Evolutionary conservation across 2,329 filamentous ascomycete genomes (phyloP), one percentile per base, ranked within the genome.

Genomic region (Fusarium nodosum): DNA sequence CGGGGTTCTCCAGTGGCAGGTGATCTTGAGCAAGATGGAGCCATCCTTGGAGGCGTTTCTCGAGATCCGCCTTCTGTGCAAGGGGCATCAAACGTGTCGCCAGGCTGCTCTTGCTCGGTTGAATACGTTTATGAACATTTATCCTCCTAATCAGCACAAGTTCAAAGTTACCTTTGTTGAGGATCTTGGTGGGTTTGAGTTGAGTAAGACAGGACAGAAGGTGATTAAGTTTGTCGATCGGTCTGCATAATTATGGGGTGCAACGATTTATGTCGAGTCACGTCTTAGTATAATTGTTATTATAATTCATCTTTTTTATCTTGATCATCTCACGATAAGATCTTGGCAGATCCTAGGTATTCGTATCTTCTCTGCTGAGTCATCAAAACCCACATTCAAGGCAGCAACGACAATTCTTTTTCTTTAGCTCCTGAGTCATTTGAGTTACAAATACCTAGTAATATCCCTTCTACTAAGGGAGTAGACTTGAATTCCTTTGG

Each of bases 1-100:
- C 6, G 77, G 77, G 0, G 55, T 84, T 4, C 53, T 84, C 0
- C 79, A 84, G 39, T 84, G 81, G 80, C 82, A 84, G 60, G 68
- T 83, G 2, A 76, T 84, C 4, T 45, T 82, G 7, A 67, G 74
- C 15, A 75, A 70, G 54, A 54, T 77, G 41, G 68, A 76, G 16
- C 71, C 66, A 2, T 71, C 74, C 0, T 20, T 68, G 52, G 77
- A 78, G 10, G 53, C 65, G 2, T 68, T 47, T 0, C 58, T 74
- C 0, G 69, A 81, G 65, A 36, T 74, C 11, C 56, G 76, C 9
- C 28, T 81, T 56, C 56, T 82, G 16, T 45, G 71, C 42, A 57
- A 72, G 3, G 33, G 44, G 1, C 16, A 24, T 3, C 36, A 56
- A 0, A 31, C 58, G 12, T 66, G 62, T 0, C 73, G 74, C 48